phyloP scores from a whole-genome alignment of 2,329 filamentous ascomycete genomes.

The Ilyonectria destructans region DNA sequence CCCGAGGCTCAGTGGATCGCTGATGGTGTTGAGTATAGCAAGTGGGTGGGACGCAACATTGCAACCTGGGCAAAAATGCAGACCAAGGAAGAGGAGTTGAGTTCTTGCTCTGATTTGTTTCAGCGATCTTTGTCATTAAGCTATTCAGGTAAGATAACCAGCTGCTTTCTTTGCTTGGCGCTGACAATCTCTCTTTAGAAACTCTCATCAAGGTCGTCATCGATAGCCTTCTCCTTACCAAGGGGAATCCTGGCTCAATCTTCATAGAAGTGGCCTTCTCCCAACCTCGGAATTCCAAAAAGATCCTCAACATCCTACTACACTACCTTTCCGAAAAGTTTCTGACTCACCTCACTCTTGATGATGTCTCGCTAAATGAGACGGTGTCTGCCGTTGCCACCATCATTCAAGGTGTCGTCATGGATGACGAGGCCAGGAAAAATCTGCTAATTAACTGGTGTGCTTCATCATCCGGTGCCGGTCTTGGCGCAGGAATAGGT shows the following conservation, averaged over 20 bases:
- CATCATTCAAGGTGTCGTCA: conserved; percentile 68
- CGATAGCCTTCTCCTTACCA: conserved; percentile 57
- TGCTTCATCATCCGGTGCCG: conserved; percentile 74
- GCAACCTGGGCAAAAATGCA: conserved; percentile 58
- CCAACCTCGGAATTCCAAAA: conserved; percentile 49
- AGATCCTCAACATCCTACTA: conserved; percentile 48
- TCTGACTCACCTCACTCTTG: conserved; percentile 56
- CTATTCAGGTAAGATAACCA: conserved; percentile 73
- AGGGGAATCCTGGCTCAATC: conserved; percentile 32
- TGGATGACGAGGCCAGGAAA: conserved; percentile 64
- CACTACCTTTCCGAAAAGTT: conserved; percentile 64
- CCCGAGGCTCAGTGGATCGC: conserved; percentile 71
- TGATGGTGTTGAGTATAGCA: conserved; percentile 75
- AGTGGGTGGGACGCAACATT: conserved; percentile 81
- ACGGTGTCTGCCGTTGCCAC: conserved; percentile 72
- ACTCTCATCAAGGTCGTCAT: conserved; percentile 57
- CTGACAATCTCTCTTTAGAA: conserved; percentile 54
- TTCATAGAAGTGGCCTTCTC: conserved; percentile 54
- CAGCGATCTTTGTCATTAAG: conserved; percentile 79
- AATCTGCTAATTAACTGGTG: conserved; percentile 77
- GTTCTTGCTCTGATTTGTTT: conserved; percentile 64
- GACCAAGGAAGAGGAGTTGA: conserved; percentile 56
- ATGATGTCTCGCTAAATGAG: conserved; percentile 51
- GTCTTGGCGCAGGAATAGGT: conserved; percentile 74
- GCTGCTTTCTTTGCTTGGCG: neutral